Evolutionary conservation across 495 filamentous ascomycete species (phyloP).

Genomic region (Evernia prunastri): DNA sequence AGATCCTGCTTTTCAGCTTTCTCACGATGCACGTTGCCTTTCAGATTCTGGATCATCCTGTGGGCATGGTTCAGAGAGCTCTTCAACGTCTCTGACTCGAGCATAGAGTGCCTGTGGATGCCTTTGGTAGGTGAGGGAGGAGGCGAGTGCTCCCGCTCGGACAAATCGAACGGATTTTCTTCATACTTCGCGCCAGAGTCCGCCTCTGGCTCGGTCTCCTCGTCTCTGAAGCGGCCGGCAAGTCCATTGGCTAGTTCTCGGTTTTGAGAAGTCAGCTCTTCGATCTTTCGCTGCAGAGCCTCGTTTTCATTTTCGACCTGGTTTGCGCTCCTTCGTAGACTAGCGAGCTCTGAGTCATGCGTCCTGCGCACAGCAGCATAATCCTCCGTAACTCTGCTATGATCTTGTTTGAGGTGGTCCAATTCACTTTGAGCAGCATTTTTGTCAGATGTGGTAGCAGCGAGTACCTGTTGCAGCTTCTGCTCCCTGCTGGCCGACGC

Average conservation of each 20-base stretch:
- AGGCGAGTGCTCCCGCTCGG: conserved; percentile 83
- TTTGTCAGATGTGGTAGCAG: conserved; percentile 65
- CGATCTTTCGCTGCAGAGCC: conserved; percentile 69
- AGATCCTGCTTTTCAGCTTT: conserved; percentile 97
- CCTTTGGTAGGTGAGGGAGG: conserved; percentile 85
- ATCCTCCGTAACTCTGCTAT: conserved; percentile 75
- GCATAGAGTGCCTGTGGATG: conserved; percentile 77
- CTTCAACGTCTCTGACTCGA: conserved; percentile 91
- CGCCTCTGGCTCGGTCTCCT: conserved; percentile 53
- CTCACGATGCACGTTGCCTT: conserved; percentile 90
- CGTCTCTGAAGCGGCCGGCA: conserved; percentile 57
- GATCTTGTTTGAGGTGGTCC: conserved; percentile 74
- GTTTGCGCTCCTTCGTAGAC: conserved; percentile 65
- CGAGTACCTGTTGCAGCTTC: conserved; percentile 65
- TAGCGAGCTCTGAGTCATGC: conserved; percentile 78
- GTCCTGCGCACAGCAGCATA: conserved; percentile 67
- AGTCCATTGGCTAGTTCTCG: conserved; percentile 78
- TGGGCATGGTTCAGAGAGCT: conserved; percentile 92
- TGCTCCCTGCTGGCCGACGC: conserved; percentile 74
- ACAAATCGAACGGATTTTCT: conserved; percentile 57
- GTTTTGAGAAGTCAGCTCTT: conserved; percentile 81
- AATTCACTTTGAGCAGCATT: conserved; percentile 68
- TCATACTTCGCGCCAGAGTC: conserved; percentile 57
- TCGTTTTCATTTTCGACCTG: conserved; percentile 68
- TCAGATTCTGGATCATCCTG: conserved; percentile 88